phyloP scores from a whole-genome alignment of 2,329 filamentous ascomycete genomes.

The Dactylonectria estremocensis region DNA sequence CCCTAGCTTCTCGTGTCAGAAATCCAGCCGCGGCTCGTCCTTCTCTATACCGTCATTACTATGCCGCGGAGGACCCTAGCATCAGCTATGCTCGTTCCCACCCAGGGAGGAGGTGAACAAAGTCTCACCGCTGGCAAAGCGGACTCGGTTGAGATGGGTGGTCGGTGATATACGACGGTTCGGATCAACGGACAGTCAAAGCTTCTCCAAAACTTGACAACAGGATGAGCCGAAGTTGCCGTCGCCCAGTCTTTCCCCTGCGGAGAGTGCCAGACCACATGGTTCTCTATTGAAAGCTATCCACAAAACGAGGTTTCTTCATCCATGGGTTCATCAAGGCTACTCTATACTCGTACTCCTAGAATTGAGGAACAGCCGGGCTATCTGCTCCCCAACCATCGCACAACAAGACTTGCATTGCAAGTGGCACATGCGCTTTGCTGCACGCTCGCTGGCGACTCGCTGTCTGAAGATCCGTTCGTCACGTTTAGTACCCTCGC shows the following conservation, averaged over 20 bases:
- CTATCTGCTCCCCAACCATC: background rate
- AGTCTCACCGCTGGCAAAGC: slow-evolving; percentile 35
- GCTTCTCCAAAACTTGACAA: slow-evolving; percentile 11
- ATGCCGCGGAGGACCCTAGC: slow-evolving; percentile 39
- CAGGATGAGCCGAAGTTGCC: slow-evolving; percentile 13
- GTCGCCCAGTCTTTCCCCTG: slow-evolving; percentile 8
- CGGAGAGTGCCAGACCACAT: background rate
- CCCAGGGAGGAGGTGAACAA: slow-evolving; percentile 30
- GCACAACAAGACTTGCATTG: background rate
- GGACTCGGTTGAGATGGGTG: slow-evolving; percentile 23
- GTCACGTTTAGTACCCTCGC: background rate
- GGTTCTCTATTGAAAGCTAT: background rate
- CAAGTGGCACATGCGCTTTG: slow-evolving; percentile 1
- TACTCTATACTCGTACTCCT: background rate
- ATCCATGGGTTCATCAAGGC: slow-evolving; percentile 6
- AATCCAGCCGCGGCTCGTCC: slow-evolving; percentile 30
- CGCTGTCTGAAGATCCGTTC: background rate
- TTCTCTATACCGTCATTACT: slow-evolving; percentile 37
- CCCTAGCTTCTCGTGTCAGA: slow-evolving; percentile 27
- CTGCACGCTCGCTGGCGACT: background rate
- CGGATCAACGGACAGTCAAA: slow-evolving; percentile 30
- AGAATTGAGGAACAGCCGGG: background rate
- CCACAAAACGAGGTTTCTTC: slow-evolving; percentile 8
- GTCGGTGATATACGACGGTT: slow-evolving; percentile 23
- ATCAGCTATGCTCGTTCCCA: slow-evolving; percentile 23